These are phyloP conservation scores for Leucocoprinus birnbaumii DNA, from an alignment of 768 basidiomycete genomes.

Conservation along the genomic window DNA sequence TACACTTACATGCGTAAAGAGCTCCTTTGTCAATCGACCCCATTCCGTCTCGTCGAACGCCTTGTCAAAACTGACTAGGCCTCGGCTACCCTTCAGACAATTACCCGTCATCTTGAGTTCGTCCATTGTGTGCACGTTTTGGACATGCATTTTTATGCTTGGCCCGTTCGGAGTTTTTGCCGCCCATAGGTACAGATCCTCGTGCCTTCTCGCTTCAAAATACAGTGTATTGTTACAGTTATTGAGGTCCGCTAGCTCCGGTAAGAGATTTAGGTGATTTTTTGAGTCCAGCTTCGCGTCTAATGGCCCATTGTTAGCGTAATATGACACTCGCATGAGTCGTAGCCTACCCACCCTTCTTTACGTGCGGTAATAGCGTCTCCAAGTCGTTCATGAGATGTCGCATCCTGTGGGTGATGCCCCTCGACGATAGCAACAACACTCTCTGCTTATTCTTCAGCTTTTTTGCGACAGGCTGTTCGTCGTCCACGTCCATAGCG, in stretches of 20 bases:
- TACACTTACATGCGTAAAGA: conserved; percentile 82
- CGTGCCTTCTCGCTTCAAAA: conserved; percentile 94
- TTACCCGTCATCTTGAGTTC: conserved; percentile 99
- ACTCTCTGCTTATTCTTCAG: conserved; percentile 95
- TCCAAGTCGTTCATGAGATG: conserved; percentile 97
- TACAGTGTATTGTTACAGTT: conserved; percentile 98
- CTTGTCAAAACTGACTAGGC: conserved; percentile 89
- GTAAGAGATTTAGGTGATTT: conserved; percentile 86
- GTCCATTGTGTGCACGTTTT: conserved; percentile 99
- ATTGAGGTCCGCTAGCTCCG: conserved; percentile 94
- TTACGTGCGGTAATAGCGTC: conserved; percentile 86
- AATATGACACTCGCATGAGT: not conserved
- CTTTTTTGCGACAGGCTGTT: conserved; percentile 32
- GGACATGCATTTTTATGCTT: conserved; percentile 95
- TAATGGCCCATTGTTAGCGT: conserved; percentile 26
- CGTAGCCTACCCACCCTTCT: conserved; percentile 72
- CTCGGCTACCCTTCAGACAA: conserved; percentile 93
- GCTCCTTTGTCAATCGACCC: conserved; percentile 85
- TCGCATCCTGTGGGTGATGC: conserved; percentile 93
- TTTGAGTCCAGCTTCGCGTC: conserved; percentile 98
- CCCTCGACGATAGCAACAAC: conserved; percentile 87
- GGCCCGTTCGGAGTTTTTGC: conserved; percentile 97
- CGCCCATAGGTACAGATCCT: conserved; percentile 96
- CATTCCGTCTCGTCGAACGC: conserved; percentile 87
- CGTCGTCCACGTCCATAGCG: conserved; percentile 54